Base-by-base conservation (phyloP, 1,139 yeast genomes). In the Lodderomyces jiufengensis region DNA sequence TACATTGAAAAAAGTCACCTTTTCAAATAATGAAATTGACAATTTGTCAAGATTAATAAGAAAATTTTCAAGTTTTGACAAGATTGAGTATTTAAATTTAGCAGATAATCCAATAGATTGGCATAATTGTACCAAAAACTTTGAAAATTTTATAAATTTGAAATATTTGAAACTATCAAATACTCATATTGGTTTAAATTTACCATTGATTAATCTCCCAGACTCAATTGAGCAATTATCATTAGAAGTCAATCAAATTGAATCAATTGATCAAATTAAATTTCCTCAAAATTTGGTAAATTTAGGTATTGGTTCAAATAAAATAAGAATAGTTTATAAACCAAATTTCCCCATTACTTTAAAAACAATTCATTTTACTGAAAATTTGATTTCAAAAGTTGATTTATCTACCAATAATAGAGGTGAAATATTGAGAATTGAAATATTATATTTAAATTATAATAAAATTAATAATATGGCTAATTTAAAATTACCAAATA, bases 21-120 rank as follows among this genome's bases (percentile, higher is more conserved):
- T 54, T 25, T 36, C 45, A n/a, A 38, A 49, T 26, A 51, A 50
- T 37, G 39, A 40, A n/a, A 29, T 53, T 21, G 24, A 24, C 5
- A 44, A 48, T 30, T 22, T 47, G 6, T 20, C 38, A n/a, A 16
- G 22, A 1, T 28, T 42, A 0, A 27, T 31, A 5, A 29, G 22
- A 9, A 27, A 11, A 3, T 33, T 50, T 1, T 45, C 46, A 3
- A 22, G 25, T 5, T 18, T 18, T 18, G 5, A 5, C 3, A 31
- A 32, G 3, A 37, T 57, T 13, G 36, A 33, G 13, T 37, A 37
- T 14, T 37, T 57, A 20, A 43, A 42, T 28, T 29, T 56, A n/a
- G 47, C 58, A 2, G 46, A 53, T 37, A 57, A 57, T 40, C 58
- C 57, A 1, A 50, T 55, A n/a, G 44, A 47, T 29, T 57, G 63